These are phyloP conservation scores for Ascosphaera apis DNA, from an alignment of 2,329 filamentous ascomycete species.

Conservation along the genomic window DNA sequence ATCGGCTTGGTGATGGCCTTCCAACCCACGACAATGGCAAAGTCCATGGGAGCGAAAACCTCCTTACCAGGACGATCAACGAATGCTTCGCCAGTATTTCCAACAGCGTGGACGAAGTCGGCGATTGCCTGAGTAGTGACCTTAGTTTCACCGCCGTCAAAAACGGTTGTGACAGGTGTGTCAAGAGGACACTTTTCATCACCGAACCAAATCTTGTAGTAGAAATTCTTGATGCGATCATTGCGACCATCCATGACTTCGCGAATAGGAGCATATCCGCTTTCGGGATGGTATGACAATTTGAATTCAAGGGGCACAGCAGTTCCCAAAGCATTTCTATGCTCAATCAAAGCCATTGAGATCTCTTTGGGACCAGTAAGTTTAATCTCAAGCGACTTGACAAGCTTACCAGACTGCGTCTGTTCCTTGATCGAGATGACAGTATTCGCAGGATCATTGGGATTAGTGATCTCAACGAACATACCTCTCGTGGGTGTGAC, in stretches of 20 bases:
- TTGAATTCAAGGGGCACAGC: slow-evolving; percentile 63
- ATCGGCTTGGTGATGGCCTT: slow-evolving; percentile 99
- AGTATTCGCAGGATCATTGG: slow-evolving; percentile 63
- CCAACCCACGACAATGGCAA: slow-evolving; percentile 93
- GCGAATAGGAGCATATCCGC: slow-evolving; percentile 88
- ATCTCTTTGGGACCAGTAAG: slow-evolving; percentile 57
- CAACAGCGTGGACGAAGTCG: slow-evolving; percentile 96
- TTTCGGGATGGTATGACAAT: slow-evolving; percentile 86
- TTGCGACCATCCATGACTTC: slow-evolving; percentile 94
- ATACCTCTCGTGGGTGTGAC: slow-evolving; percentile 70
- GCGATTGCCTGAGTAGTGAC: slow-evolving; percentile 88
- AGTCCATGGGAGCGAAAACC: slow-evolving; percentile 94
- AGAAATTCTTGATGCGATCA: slow-evolving; percentile 97
- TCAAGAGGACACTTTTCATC: slow-evolving; percentile 66
- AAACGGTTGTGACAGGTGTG: slow-evolving; percentile 60
- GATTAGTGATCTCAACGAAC: slow-evolving; percentile 66
- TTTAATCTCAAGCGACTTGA: slow-evolving; percentile 73
- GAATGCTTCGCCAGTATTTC: slow-evolving; percentile 92
- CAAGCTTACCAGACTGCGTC: slow-evolving; percentile 60
- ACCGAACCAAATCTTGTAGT: slow-evolving; percentile 95
- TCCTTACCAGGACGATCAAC: slow-evolving; percentile 88
- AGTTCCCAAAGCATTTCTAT: slow-evolving; percentile 63
- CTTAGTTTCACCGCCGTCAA: slow-evolving; percentile 68
- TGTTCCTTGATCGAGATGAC: slow-evolving; percentile 74
- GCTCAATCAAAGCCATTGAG: slow-evolving; percentile 73